A percentile compares a stretch with the other conserved stretches of the same genome.
These are phyloP conservation scores for Flammula alnicola DNA, from an alignment of 1,284 basidiomycete genomes.

Conservation along the genomic window DNA sequence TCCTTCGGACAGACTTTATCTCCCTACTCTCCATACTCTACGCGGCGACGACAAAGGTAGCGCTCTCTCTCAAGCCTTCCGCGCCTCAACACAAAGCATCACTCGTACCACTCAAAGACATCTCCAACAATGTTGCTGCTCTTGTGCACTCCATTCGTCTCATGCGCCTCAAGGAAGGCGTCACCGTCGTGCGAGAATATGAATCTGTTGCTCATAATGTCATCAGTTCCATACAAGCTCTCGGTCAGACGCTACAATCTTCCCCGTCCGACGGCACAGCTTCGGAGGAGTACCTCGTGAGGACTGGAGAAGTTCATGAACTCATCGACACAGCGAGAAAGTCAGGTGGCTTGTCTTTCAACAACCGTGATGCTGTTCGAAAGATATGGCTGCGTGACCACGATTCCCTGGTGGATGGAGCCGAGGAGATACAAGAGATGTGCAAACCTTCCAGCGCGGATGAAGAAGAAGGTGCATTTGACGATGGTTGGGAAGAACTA, in stretches of 20 bases:
- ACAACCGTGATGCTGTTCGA: constrained; percentile 64
- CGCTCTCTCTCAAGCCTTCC: constrained; percentile 67
- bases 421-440: constrained; percentile 62
- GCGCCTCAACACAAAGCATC: constrained; percentile 60
- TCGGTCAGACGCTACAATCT: constrained; percentile 41
- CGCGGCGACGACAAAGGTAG: constrained; percentile 63
- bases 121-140: constrained; percentile 55
- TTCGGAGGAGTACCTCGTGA: constrained; percentile 56
- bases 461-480: constrained; percentile 36
- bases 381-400: constrained; percentile 60
- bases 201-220: constrained; percentile 47
- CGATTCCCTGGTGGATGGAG: constrained; percentile 63
- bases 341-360: constrained; percentile 51
- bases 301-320: constrained; percentile 68
- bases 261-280: constrained; percentile 18
- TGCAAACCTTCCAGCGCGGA: constrained; percentile 43
- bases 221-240: constrained; percentile 35
- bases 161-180: constrained; percentile 56
- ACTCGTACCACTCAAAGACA: constrained; percentile 59
- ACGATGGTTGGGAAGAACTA: constrained; percentile 72
- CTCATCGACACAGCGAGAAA: constrained; percentile 58
- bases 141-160: constrained; percentile 63
- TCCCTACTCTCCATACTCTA: constrained; percentile 68
- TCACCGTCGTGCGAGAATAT: constrained; percentile 57
- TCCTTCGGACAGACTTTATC: constrained; percentile 60